Base-by-base conservation (phyloP, 2,329 filamentous ascomycete genomes). In the Microsporum ferrugineum region DNA sequence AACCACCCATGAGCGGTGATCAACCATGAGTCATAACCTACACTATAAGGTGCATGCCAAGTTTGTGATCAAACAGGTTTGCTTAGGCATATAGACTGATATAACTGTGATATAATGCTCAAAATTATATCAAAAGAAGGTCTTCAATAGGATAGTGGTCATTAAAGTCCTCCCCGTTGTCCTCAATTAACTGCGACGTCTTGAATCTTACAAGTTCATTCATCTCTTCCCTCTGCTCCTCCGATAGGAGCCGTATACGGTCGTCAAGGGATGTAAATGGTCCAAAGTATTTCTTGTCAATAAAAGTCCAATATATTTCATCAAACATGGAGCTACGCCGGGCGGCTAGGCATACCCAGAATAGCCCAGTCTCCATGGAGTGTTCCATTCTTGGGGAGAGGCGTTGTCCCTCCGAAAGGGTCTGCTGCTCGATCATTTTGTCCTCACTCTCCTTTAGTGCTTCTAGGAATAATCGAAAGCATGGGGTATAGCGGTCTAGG, bases 391-490 rank as follows among this genome's bases (percentile, higher is more conserved):
- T 23, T 12, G 58, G 53, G 7, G 65, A 67, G 17, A 66, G 59
- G 14, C 63, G 63, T 27, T 62, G 63, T 3, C 55, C 53, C 27
- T 66, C 62, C 27, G 34, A 29, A 29, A 67, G 61, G 10, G 61
- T 64, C 41, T 47, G 47, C 39, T 65, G 23, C 57, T 39, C 36
- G 39, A 64, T 63, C 56, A 53, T 63, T 57, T 66, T 47, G 57
- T 31, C 63, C 63, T 70, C 68, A 38, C 41, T 61, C 45, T 63
- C 61, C 12, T 63, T 62, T 14, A 71, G 65, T 34, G 63, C 66
- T 57, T 64, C 59, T 34, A 71, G 59, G 60, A 70, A 70, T 43
- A 66, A 41, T 38, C 65, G 59, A 47, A 69, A 63, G 49, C 65
- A 63, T 36, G 67, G 67, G 47, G 59, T 57, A 63, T 68, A 70